Evolutionary conservation across 768 basidiomycete genomes (phyloP), one percentile per base, ranked within the genome.

Genomic region (Mrakia blollopis): DNA sequence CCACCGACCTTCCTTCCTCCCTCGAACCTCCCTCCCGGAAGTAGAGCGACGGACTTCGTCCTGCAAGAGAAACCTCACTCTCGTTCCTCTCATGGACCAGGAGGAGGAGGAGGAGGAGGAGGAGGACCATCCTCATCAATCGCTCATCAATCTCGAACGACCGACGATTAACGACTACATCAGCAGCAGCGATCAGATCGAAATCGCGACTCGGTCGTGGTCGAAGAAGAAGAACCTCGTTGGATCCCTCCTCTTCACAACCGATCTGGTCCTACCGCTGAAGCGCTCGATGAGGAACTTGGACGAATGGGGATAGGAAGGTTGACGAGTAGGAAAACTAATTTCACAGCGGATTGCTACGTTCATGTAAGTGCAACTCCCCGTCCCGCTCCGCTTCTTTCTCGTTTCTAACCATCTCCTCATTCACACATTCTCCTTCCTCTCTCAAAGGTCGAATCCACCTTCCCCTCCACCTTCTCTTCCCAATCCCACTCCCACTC

Each of bases 221-320:
- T 62, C 61, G 32, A n/a, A 32, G n/a, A 11, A 35, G 63, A 65
- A 18, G 32, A 30, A 39, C 63, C 61, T 62, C 61, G 28, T 3
- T 65, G 63, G 63, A 65, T 65, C 63, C 63, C 63, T 28, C 63
- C 63, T 8, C 21, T 30, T 14, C 63, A 65, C 30, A 30, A 65
- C 23, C 63, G 37, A 37, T 65, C 63, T 28, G 63, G 63, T 65
- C 63, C 63, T 18, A 35, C 21, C 63, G 30, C 63, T 3, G 35
- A 37, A 6, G 63, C 37, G 16, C 32, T 65, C 10, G 63, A 65
- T 14, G 63, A 65, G 63, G 63, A 65, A 8, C 63, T 65, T 7
- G 28, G 30, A 1, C 2, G 30, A 8, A 30, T 65, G 37, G 63
- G 63, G 5, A 21, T 65, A 5, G 63, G 63, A 11, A 65, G 63